These are phyloP conservation scores for Russula earlei DNA, from an alignment of 768 basidiomycete genomes.

Conservation along the genomic window DNA sequence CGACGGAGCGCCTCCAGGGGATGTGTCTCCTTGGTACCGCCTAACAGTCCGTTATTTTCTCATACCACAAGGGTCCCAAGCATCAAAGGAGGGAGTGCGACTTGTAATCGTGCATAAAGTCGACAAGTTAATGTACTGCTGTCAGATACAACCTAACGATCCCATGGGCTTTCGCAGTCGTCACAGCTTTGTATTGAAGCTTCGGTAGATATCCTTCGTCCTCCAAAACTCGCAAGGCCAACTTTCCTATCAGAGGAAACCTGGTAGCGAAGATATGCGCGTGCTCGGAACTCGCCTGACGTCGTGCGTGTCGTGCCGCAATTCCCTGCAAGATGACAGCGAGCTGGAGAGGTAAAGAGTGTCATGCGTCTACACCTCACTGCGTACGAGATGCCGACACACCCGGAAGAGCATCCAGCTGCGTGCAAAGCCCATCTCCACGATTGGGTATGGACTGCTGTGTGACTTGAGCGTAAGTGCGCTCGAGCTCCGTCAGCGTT, in stretches of 20 bases:
- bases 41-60: too few relatives aligned
- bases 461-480: conserved; percentile 66
- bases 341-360: conserved; percentile 35
- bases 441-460: conserved; percentile 64
- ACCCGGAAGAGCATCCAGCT: conserved; percentile 85
- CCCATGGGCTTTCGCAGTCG: neutral
- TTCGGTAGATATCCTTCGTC: conserved; percentile 35
- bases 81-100: too few relatives aligned
- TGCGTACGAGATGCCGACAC: conserved; percentile 21
- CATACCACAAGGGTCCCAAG: too few relatives aligned
- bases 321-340: conserved; percentile 85
- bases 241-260: conserved; percentile 53
- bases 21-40: too few relatives aligned
- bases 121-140: too few relatives aligned
- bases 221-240: conserved; percentile 53
- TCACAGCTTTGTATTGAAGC: conserved; percentile 25
- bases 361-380: neutral
- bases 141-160: too few relatives aligned
- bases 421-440: conserved; percentile 67
- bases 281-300: conserved; percentile 82
- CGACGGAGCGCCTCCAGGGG: too few relatives aligned
- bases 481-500: conserved; percentile 61
- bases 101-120: too few relatives aligned
- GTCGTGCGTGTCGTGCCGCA: conserved; percentile 72
- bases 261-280: conserved; percentile 38